These are phyloP conservation scores for Amoebophrya sp. DNA, from an alignment of 169 alveolate genomes.

Conservation along the genomic window DNA sequence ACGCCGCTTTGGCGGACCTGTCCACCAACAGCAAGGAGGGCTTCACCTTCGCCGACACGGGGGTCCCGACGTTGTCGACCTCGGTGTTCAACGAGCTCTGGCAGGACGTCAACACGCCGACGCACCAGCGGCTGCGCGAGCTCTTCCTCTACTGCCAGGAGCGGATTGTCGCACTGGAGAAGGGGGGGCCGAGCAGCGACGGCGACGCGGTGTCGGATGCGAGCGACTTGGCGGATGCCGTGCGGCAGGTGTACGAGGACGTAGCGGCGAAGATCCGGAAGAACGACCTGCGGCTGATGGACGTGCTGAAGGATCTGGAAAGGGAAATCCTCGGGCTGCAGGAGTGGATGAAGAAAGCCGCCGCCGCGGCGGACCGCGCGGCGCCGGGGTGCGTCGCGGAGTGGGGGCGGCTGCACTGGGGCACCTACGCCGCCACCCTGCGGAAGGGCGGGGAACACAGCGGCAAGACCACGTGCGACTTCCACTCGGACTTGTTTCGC, in stretches of 20 bases:
- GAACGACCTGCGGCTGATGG: background rate
- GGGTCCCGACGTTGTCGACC: background rate
- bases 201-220: background rate
- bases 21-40: background rate
- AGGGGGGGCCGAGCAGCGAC: background rate
- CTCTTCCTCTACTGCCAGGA: background rate
- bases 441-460: slow-evolving; percentile 16
- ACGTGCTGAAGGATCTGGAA: background rate
- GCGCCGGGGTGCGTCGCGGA: background rate
- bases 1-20: background rate
- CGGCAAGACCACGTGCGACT: background rate
- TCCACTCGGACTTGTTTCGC: background rate
- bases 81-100: background rate
- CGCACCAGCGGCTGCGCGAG: background rate
- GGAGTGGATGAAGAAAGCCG: background rate
- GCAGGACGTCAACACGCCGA: background rate
- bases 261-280: background rate
- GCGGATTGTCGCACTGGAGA: background rate
- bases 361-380: background rate
- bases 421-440: background rate
- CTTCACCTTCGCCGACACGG: background rate
- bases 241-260: background rate
- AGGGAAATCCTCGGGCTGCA: background rate
- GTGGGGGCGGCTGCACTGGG: slow-evolving; percentile 20
- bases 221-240: background rate